Evolutionary conservation across 2,329 filamentous ascomycete species (phyloP).

Genomic region (Ophiocordyceps camponoti-leonardi): DNA sequence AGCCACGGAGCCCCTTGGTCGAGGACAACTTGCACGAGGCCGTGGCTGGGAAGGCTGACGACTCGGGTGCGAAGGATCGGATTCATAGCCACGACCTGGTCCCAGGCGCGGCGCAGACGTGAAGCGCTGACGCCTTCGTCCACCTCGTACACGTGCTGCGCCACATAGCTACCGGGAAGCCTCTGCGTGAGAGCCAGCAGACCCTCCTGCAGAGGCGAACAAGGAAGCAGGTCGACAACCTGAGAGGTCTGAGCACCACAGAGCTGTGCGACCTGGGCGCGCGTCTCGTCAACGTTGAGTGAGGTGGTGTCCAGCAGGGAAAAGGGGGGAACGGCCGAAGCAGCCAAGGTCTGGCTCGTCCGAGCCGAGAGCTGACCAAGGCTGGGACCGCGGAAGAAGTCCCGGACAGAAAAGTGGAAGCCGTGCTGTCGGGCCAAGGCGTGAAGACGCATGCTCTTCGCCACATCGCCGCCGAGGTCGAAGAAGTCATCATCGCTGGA

Average conservation of each 20-base stretch:
- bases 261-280: background rate
- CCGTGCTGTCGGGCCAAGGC: background rate
- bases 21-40: conserved; percentile 23
- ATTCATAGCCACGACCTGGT: conserved; percentile 1
- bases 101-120: conserved; percentile 2
- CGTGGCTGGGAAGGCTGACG: conserved; percentile 6
- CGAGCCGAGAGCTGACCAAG: background rate
- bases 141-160: conserved; percentile 1
- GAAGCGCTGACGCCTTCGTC: background rate
- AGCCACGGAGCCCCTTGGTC: conserved; percentile 14
- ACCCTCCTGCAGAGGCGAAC: conserved; percentile 4
- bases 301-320: background rate
- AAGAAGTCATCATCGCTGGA: conserved; percentile 19
- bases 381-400: background rate
- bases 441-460: conserved; percentile 24
- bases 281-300: background rate
- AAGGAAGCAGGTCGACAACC: conserved; percentile 4
- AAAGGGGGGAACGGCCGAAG: background rate
- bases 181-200: conserved; percentile 3
- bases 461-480: conserved; percentile 24
- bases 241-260: background rate
- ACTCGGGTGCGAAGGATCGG: conserved; percentile 3
- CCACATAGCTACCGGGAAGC: conserved; percentile 2
- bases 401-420: conserved; percentile 12
- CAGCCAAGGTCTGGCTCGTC: background rate